phyloP scores from a whole-genome alignment of 2,329 filamentous ascomycete genomes.

The Epichloe aotearoae region DNA sequence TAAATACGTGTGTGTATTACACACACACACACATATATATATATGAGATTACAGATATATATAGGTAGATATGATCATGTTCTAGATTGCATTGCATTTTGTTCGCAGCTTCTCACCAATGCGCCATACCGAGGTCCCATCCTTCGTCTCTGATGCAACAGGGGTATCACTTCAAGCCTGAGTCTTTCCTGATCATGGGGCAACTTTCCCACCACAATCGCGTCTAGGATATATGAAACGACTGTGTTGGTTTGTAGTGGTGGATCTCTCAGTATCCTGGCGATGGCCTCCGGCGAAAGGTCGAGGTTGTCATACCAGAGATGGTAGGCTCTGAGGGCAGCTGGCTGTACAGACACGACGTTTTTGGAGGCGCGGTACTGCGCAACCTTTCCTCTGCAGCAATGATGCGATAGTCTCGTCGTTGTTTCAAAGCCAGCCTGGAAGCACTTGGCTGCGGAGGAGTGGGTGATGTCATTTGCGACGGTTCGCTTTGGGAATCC shows the following conservation, averaged over 20 bases:
- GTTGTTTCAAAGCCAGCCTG: not conserved
- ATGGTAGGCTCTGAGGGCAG: conserved; percentile 44
- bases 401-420: conserved; percentile 26
- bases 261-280: conserved; percentile 43
- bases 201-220: conserved; percentile 36
- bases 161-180: conserved; percentile 27
- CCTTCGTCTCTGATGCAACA: conserved; percentile 14
- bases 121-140: conserved; percentile 13
- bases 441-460: not conserved
- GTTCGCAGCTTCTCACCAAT: conserved; percentile 14
- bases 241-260: conserved; percentile 45
- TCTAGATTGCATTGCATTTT: not conserved
- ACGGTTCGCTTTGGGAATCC: not conserved
- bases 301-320: conserved; percentile 46
- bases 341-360: conserved; percentile 12
- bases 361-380: conserved; percentile 22
- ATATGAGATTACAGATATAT: too few relatives aligned
- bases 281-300: conserved; percentile 35
- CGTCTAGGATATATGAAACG: conserved; percentile 43
- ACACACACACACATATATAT: too few relatives aligned
- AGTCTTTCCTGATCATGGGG: conserved; percentile 35
- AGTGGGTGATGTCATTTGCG: not conserved
- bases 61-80: too few relatives aligned
- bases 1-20: too few relatives aligned
- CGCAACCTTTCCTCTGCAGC: conserved; percentile 27